phyloP scores from a whole-genome alignment of 2,329 filamentous ascomycete species.

The Alternaria arbusti region DNA sequence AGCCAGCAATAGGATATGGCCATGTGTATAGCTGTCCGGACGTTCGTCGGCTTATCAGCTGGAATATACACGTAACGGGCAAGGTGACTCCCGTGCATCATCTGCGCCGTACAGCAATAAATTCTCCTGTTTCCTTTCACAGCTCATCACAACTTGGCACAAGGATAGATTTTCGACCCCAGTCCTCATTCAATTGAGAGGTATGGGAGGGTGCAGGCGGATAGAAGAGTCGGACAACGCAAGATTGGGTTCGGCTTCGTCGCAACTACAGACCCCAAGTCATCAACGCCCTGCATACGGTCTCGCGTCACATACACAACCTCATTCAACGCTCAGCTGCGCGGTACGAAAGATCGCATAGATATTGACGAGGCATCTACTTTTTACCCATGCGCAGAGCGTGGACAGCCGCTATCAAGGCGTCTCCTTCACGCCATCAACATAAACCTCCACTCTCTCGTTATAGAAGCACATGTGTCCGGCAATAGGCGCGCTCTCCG shows the following conservation, averaged over 20 bases:
- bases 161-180: neutral
- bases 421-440: constrained; percentile 59
- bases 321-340: neutral
- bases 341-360: neutral
- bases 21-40: neutral
- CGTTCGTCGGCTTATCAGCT: neutral
- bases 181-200: neutral
- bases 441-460: constrained; percentile 68
- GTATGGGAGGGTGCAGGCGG: neutral
- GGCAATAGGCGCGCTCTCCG: constrained; percentile 63
- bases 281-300: neutral
- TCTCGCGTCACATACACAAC: neutral
- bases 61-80: neutral
- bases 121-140: neutral
- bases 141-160: neutral
- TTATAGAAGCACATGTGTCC: constrained; percentile 71
- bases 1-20: neutral
- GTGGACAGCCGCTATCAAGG: neutral
- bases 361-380: neutral
- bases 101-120: neutral
- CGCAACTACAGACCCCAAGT: neutral
- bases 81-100: neutral
- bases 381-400: neutral
- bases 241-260: neutral
- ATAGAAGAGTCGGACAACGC: neutral